Evolutionary conservation across 805 yeast genomes (phyloP).

Genomic region (Monosporozyma aerobia): DNA sequence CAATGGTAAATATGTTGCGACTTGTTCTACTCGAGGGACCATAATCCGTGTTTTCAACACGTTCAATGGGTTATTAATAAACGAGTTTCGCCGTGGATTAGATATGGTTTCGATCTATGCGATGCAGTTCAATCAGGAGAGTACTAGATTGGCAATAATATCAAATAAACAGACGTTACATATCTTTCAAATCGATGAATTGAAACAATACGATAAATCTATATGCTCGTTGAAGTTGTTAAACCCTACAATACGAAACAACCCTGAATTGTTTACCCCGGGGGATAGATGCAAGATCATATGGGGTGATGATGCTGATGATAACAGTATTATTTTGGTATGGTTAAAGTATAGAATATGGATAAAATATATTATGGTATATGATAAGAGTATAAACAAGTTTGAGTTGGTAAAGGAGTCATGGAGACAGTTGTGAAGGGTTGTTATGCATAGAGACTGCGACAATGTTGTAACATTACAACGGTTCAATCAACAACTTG

Average conservation of each 20-base stretch:
- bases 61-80: constrained; percentile 49
- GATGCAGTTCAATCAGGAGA: constrained; percentile 74
- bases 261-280: constrained; percentile 8
- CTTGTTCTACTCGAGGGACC: constrained; percentile 87
- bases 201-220: constrained; percentile 35
- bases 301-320: constrained; percentile 36
- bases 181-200: constrained; percentile 45
- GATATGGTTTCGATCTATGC: constrained; percentile 78
- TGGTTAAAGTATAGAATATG: constrained; percentile 71
- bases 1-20: constrained; percentile 75
- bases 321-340: constrained; percentile 57
- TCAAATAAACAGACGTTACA: constrained; percentile 88
- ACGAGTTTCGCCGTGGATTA: constrained; percentile 82
- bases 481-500: constrained; percentile 18
- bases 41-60: constrained; percentile 74
- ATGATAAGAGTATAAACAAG: constrained; percentile 29
- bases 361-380: constrained; percentile 76
- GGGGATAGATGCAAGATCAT: constrained; percentile 26
- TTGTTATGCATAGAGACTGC: too few relatives aligned
- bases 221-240: constrained; percentile 60
- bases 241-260: constrained; percentile 15
- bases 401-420: constrained; percentile 11
- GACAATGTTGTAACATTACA: too few relatives aligned
- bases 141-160: constrained; percentile 68
- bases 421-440: constrained; percentile 3